phyloP scores from a whole-genome alignment of 108 stramenopile species.

The Cyclotella sp. region DNA sequence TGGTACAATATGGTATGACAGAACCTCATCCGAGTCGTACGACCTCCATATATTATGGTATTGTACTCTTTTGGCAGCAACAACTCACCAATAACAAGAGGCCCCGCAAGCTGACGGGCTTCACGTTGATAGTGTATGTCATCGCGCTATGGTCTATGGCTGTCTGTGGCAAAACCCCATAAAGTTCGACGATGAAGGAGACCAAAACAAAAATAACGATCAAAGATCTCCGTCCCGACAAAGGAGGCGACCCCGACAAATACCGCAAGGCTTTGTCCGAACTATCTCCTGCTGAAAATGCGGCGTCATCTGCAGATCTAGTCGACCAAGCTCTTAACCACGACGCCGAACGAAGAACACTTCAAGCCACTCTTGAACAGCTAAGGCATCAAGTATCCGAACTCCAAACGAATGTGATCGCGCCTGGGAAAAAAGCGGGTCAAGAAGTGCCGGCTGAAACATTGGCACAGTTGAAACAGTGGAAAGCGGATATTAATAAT shows the following conservation, averaged over 20 bases:
- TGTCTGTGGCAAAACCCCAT: too few species aligned
- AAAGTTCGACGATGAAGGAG: neutral
- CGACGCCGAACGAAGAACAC: constrained; percentile 85
- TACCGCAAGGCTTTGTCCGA: constrained; percentile 80
- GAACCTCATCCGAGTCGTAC: too few species aligned
- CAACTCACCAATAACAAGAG: too few species aligned
- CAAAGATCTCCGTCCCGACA: constrained; percentile 90
- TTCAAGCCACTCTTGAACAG: constrained; percentile 71
- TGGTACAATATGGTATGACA: too few species aligned
- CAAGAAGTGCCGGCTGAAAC: constrained; percentile 30
- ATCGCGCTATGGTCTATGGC: too few species aligned
- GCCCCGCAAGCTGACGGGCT: too few species aligned
- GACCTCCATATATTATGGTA: too few species aligned
- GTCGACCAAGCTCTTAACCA: constrained; percentile 91
- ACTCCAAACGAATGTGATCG: constrained; percentile 85
- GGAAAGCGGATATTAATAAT: constrained; percentile 35
- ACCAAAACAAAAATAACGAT: constrained; percentile 79
- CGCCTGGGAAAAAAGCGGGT: constrained; percentile 63
- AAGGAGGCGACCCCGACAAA: constrained; percentile 93
- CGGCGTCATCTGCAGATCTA: constrained; percentile 41
- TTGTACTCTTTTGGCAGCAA: too few species aligned
- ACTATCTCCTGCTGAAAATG: constrained; percentile 19
- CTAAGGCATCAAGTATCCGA: constrained; percentile 85
- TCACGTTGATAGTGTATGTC: too few species aligned
- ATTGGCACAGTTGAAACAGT: constrained; percentile 36